Evolutionary conservation across 176 grass and related monocot genomes (phyloP), one percentile per base, ranked within the genome.

Genomic region (Hsuehochloa calcarea): DNA sequence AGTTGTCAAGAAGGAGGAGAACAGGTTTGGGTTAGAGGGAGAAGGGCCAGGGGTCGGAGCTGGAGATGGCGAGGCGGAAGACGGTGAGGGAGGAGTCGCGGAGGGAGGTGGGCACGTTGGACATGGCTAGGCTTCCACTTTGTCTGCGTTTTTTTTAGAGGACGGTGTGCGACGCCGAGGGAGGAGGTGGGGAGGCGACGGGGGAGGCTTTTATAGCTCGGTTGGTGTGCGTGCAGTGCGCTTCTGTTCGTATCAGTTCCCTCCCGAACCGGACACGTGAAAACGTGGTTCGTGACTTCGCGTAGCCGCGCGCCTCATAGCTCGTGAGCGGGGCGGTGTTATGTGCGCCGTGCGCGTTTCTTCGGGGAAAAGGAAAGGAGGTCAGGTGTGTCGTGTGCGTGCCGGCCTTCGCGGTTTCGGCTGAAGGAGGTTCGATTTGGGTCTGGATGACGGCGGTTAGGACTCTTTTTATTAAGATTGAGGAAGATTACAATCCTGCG

Each of bases 21-120:
- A 7, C 3, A 3, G 41, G 1, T 22, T 1, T 5, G 20, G 88
- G 84, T 35, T 83, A 87, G 74, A 78, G 75, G 75, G 50, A 90
- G 84, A 87, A 90, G 41, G 89, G 89, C 89, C 89, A 90, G 1
- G 84, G 89, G 60, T 90, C 89, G 70, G 91, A 92, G 84, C 84
- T 87, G 77, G 89, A 94, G 89, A 92, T 92, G 89, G 89, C 78
- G 85, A 94, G 87, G 87, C 81, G 92, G 87, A 94, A 92, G 78
- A 92, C 77, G 87, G 92, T 90, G 87, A 94, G 92, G 77, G 90
- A 90, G 79, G 89, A 86, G 72, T 89, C 87, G 78, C 87, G 85
- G 54, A 94, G 92, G 65, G 90, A 89, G 60, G 83, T 88, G 87
- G 90, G 92, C 70, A 92, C 82, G 92, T 94, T 94, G 85, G 92